phyloP scores from a whole-genome alignment of 176 grass and related monocot species.

The Chloris gayana region DNA sequence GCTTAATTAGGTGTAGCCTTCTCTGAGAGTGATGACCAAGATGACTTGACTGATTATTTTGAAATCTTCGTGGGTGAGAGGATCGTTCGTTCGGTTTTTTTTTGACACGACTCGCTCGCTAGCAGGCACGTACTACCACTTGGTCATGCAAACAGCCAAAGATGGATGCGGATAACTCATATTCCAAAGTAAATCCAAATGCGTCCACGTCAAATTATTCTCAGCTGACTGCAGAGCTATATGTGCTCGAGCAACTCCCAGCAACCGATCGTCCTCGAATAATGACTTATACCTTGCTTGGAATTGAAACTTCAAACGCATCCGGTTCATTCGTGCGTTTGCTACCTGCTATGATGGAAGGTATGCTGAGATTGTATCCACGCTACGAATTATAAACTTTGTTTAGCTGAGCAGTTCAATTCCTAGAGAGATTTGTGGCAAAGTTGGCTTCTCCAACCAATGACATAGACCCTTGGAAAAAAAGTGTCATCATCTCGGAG shows the following conservation, averaged over 20 bases:
- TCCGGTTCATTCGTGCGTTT: background rate
- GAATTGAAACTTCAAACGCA: background rate
- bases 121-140: background rate
- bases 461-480: too few species aligned
- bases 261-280: background rate
- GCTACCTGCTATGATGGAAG: too few species aligned
- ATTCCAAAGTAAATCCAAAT: background rate
- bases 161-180: background rate
- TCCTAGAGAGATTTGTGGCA: background rate
- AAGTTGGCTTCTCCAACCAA: background rate
- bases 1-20: background rate
- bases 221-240: background rate
- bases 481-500: background rate
- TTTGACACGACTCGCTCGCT: background rate
- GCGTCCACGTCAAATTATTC: background rate
- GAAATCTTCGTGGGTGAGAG: background rate
- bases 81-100: background rate
- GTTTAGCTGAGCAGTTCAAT: background rate
- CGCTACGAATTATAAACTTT: background rate
- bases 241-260: background rate
- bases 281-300: background rate
- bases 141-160: slow-evolving; percentile 5
- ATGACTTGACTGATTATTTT: background rate
- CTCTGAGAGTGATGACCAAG: background rate
- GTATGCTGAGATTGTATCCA: too few species aligned